phyloP scores from a whole-genome alignment of 306 rosid genomes.

The Begonia peltatifolia region DNA sequence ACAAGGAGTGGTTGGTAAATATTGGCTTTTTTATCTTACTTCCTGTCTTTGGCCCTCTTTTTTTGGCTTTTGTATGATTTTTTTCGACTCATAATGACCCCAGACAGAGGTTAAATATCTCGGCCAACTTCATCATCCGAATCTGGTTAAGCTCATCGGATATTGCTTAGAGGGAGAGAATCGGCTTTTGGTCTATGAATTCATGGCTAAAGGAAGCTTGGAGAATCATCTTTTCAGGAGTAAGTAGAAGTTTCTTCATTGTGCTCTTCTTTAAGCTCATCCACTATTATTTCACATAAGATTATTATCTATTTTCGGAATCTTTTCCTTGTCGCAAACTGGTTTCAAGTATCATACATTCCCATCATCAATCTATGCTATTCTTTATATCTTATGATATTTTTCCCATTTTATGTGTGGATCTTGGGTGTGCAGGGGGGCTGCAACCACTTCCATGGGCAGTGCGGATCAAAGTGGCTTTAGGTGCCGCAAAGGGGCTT shows the following conservation, averaged over 20 bases:
- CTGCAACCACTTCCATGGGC: conserved; percentile 85
- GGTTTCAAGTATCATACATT: too few species aligned
- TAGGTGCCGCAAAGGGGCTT: conserved; percentile 90
- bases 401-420: conserved; percentile 1
- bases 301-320: too few species aligned
- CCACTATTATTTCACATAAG: too few species aligned
- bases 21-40: neutral
- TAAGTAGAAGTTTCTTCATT: conserved; percentile 40
- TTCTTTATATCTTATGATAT: neutral
- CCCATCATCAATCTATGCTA: too few species aligned
- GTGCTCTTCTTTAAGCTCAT: too few species aligned
- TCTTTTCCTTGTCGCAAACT: too few species aligned
- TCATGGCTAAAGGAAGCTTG: conserved; percentile 90
- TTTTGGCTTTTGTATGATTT: conserved; percentile 8
- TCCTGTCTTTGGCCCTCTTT: neutral
- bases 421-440: conserved; percentile 49
- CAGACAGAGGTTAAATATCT: conserved; percentile 95
- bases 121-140: conserved; percentile 79
- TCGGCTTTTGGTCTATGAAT: conserved; percentile 83
- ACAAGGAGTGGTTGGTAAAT: conserved; percentile 93
- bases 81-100: conserved; percentile 12
- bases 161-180: conserved; percentile 88
- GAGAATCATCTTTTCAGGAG: conserved; percentile 92
- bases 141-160: conserved; percentile 80
- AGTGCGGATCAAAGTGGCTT: conserved; percentile 81